Evolutionary conservation across 352 stramenopile genomes (phyloP).

Genomic region (Globisporangium mamillatum): DNA sequence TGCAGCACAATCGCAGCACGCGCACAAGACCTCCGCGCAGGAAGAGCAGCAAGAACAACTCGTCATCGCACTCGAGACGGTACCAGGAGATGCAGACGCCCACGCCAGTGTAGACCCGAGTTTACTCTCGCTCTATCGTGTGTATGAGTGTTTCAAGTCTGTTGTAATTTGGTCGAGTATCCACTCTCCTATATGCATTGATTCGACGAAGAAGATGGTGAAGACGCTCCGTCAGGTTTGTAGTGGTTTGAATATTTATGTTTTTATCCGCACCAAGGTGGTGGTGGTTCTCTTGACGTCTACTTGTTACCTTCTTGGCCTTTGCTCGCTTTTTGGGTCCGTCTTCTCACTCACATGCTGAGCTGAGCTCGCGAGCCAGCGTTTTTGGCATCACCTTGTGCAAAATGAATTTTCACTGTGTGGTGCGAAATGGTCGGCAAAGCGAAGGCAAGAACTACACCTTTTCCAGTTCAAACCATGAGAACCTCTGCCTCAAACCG

Average conservation of each 20-base stretch:
- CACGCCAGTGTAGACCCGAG: not conserved
- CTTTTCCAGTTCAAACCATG: too few species aligned
- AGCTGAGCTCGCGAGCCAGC: not conserved
- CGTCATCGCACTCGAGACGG: not conserved
- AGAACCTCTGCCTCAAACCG: too few species aligned
- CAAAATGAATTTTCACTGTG: not conserved
- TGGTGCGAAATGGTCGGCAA: not conserved
- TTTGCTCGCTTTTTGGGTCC: not conserved
- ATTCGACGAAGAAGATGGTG: not conserved
- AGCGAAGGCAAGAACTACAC: not conserved
- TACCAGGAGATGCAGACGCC: not conserved
- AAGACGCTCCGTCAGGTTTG: not conserved
- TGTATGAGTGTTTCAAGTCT: not conserved
- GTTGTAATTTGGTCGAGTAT: not conserved
- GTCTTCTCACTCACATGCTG: not conserved
- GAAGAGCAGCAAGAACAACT: conserved; percentile 3
- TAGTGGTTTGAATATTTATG: not conserved
- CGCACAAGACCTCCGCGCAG: not conserved
- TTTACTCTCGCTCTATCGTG: not conserved
- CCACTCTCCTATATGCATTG: not conserved
- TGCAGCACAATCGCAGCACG: not conserved
- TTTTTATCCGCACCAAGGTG: not conserved
- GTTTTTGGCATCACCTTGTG: not conserved
- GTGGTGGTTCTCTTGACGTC: not conserved
- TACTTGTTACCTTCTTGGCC: not conserved